phyloP scores from a whole-genome alignment of 1,284 basidiomycete species.

The Fomitopsis palustris region DNA sequence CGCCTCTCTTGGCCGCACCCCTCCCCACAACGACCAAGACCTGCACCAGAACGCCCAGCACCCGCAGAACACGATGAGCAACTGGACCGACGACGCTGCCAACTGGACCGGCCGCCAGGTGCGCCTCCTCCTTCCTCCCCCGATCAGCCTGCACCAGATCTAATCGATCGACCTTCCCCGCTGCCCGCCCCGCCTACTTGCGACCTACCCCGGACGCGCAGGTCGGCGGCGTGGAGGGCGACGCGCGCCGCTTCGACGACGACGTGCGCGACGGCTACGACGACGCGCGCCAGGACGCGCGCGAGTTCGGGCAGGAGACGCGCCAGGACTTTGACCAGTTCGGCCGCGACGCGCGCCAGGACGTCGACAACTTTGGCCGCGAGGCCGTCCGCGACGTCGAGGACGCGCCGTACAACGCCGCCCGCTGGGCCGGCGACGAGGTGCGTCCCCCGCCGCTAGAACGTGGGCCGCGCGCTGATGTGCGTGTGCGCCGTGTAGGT shows the following conservation, averaged over 20 bases:
- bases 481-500: neutral
- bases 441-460: neutral
- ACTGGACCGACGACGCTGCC: neutral
- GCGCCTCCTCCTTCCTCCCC: neutral
- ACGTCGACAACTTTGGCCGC: neutral
- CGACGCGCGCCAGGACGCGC: neutral
- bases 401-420: neutral
- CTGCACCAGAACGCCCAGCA: neutral
- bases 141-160: neutral
- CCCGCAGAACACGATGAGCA: neutral
- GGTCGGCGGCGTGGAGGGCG: slow-evolving; percentile 1
- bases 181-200: neutral
- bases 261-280: neutral
- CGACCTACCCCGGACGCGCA: neutral
- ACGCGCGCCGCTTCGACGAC: slow-evolving; percentile 1
- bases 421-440: neutral
- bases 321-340: neutral
- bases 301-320: neutral
- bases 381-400: neutral
- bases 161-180: neutral
- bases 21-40: neutral
- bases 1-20: neutral
- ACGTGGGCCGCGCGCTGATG: neutral
- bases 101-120: neutral
- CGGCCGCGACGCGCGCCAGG: neutral